Evolutionary conservation across 139 green algal genomes (phyloP).

Genomic region (Pseudopediastrum boryanum): DNA sequence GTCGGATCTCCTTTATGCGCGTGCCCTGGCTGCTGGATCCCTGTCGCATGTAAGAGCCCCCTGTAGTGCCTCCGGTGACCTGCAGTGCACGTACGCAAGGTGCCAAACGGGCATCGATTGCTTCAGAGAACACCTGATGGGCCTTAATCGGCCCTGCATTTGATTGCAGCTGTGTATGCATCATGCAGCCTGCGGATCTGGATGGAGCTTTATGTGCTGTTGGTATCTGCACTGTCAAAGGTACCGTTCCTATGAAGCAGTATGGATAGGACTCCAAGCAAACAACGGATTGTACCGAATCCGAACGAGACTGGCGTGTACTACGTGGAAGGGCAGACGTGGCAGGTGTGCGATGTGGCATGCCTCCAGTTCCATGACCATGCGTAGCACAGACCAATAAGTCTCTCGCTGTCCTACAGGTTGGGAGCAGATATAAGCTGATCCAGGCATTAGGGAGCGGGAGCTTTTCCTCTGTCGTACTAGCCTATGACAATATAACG

Average conservation of each 20-base stretch:
- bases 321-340: constrained; percentile 43
- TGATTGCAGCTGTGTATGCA: background rate
- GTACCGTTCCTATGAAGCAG: background rate
- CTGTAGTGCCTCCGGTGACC: too few species aligned
- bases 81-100: background rate
- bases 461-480: background rate
- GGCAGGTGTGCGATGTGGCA: constrained; percentile 19
- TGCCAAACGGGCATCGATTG: background rate
- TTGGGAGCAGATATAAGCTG: background rate
- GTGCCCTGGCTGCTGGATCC: too few species aligned
- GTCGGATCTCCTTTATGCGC: too few species aligned
- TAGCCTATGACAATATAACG: background rate
- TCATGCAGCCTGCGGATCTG: too few species aligned
- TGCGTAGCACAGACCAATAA: background rate
- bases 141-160: background rate
- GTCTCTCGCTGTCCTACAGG: background rate
- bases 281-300: too few species aligned
- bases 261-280: background rate
- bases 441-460: background rate
- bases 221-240: background rate
- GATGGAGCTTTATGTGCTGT: too few species aligned
- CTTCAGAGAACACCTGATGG: background rate
- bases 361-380: background rate
- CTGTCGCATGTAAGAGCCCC: too few species aligned
- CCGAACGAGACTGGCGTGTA: constrained; percentile 43